Conservation (phyloP, 306 rosid species). For the Neltuma alba region DNA sequence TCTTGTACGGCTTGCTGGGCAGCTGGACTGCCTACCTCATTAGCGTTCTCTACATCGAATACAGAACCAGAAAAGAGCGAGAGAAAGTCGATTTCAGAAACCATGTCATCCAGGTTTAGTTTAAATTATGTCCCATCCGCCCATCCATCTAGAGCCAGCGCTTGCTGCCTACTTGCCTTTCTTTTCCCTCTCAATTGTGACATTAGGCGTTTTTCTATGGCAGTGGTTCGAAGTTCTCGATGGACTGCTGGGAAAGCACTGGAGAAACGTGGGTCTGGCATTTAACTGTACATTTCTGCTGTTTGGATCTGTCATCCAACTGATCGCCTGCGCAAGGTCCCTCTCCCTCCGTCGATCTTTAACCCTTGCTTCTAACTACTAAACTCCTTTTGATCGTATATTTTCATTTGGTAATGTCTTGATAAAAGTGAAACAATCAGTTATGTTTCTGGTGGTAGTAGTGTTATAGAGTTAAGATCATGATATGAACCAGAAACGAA, state of each 20-base stretch:
- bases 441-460: not conserved
- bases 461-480: too few species aligned
- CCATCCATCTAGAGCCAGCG: not conserved
- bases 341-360: not conserved
- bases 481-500: not conserved
- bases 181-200: not conserved
- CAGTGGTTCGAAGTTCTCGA: slow-evolving; percentile 96
- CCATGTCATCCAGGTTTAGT: slow-evolving; percentile 78
- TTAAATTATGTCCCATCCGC: not conserved
- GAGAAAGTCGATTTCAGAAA: slow-evolving; percentile 84
- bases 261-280: slow-evolving; percentile 94
- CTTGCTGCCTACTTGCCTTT: not conserved
- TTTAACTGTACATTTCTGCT: slow-evolving; percentile 90
- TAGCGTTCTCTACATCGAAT: slow-evolving; percentile 75
- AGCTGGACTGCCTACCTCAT: slow-evolving; percentile 92
- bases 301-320: slow-evolving; percentile 90
- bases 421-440: too few species aligned
- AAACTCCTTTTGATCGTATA: too few species aligned
- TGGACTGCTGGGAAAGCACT: slow-evolving; percentile 82
- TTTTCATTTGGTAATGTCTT: too few species aligned
- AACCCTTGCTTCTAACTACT: not conserved
- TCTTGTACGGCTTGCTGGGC: slow-evolving; percentile 72
- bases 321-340: slow-evolving; percentile 89
- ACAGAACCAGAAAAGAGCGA: slow-evolving; percentile 82
- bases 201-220: not conserved